Percentiles rank a stretch among this genome's conserved stretches.
Evolutionary conservation across 2,329 filamentous ascomycete species (phyloP).

Genomic region (Berkeleyomyces basicola): DNA sequence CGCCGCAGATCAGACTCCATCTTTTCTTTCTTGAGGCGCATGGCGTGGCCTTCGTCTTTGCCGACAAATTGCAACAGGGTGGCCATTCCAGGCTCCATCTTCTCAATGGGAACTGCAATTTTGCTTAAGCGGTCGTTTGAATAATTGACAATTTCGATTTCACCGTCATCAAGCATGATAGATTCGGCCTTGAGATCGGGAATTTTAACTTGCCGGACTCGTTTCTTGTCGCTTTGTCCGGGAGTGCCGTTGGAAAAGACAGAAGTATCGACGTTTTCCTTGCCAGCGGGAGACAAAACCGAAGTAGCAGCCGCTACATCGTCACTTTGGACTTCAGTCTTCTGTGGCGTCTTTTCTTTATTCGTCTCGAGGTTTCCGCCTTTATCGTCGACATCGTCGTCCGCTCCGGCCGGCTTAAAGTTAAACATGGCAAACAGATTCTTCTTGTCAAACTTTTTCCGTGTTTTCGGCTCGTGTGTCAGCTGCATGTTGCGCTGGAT

Average conservation of each 20-base stretch:
- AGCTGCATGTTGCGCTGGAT: constrained; percentile 82
- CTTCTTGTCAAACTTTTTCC: constrained; percentile 75
- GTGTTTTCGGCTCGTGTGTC: constrained; percentile 73
- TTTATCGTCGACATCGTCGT: constrained; percentile 18
- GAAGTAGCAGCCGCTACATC: constrained; percentile 15
- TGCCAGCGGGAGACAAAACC: background rate
- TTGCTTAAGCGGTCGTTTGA: constrained; percentile 16
- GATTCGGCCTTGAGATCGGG: constrained; percentile 17
- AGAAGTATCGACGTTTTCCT: constrained; percentile 19
- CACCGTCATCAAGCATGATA: constrained; percentile 30
- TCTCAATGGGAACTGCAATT: constrained; percentile 16
- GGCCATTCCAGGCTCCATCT: constrained; percentile 41
- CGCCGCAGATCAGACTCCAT: constrained; percentile 51
- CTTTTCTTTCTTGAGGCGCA: constrained; percentile 28
- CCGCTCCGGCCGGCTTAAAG: constrained; percentile 34
- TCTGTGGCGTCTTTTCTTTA: constrained; percentile 1
- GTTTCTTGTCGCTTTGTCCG: constrained; percentile 14
- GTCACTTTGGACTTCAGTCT: constrained; percentile 19
- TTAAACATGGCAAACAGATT: constrained; percentile 76
- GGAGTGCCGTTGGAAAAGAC: constrained; percentile 13
- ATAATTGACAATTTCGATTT: constrained; percentile 47
- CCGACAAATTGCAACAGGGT: constrained; percentile 22
- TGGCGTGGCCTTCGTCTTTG: constrained; percentile 19
- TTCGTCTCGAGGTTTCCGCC: constrained; percentile 16
- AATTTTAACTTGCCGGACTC: constrained; percentile 18